Evolutionary conservation across 768 basidiomycete genomes (phyloP).

Genomic region (Suillus discolor): DNA sequence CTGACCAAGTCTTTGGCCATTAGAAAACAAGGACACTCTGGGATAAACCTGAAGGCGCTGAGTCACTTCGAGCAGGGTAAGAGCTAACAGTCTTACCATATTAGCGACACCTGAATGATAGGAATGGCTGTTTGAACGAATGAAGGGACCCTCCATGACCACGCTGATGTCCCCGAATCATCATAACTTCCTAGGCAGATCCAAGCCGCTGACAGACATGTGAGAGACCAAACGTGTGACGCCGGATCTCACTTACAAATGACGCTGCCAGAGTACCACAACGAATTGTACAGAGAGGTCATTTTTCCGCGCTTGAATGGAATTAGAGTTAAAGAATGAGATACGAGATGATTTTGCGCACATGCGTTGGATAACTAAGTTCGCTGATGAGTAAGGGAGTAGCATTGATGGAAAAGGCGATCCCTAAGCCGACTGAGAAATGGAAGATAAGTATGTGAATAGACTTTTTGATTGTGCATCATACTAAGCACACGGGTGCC

Average conservation of each 20-base stretch:
- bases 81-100: slow-evolving; percentile 44
- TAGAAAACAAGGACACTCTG: slow-evolving; percentile 70
- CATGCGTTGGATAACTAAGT: slow-evolving; percentile 72
- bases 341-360: slow-evolving; percentile 26
- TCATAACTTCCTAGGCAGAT: slow-evolving; percentile 45
- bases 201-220: slow-evolving; percentile 42
- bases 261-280: slow-evolving; percentile 77
- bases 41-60: slow-evolving; percentile 50
- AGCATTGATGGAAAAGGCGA: slow-evolving; percentile 63
- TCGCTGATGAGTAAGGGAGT: slow-evolving; percentile 67
- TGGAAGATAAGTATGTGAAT: not conserved
- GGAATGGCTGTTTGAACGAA: slow-evolving; percentile 63
- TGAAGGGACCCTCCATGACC: slow-evolving; percentile 70
- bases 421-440: slow-evolving; percentile 59
- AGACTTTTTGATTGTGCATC: not conserved
- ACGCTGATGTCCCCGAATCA: slow-evolving; percentile 37
- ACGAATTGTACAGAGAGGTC: slow-evolving; percentile 68
- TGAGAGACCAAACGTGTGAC: not conserved
- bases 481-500: slow-evolving; percentile 49
- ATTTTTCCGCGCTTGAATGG: slow-evolving; percentile 49
- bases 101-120: slow-evolving; percentile 51
- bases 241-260: slow-evolving; percentile 35
- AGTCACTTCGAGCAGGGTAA: not conserved
- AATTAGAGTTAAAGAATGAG: not conserved
- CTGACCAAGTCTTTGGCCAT: slow-evolving; percentile 61